Conservation (phyloP, 1,139 yeast genomes). For the Suhomyces yuchorum region DNA sequence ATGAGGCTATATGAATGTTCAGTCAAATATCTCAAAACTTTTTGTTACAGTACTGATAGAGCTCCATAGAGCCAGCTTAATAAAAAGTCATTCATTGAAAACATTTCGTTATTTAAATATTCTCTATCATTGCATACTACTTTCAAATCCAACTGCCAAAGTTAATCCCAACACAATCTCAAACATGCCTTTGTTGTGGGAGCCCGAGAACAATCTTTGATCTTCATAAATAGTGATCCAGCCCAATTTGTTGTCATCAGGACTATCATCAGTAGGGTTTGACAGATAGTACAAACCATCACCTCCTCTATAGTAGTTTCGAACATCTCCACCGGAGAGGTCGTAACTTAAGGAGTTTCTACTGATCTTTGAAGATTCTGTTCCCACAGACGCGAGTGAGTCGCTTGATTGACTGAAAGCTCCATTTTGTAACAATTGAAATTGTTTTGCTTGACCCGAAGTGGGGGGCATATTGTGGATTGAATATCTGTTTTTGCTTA, state of each 20-base stretch:
- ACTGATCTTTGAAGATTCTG: constrained; percentile 6
- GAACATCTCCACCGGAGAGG: constrained; percentile 33
- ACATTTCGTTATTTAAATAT: neutral
- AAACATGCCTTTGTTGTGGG: constrained; percentile 46
- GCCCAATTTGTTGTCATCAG: constrained; percentile 60
- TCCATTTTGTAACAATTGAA: constrained; percentile 8
- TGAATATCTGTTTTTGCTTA: constrained; percentile 20
- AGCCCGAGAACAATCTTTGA: constrained; percentile 23
- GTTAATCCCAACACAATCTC: constrained; percentile 56
- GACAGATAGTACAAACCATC: constrained; percentile 53
- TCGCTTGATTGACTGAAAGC: constrained; percentile 8
- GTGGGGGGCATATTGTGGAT: constrained; percentile 1
- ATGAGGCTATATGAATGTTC: too few species aligned
- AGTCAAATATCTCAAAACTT: too few species aligned
- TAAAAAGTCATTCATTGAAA: neutral
- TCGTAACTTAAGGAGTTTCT: constrained; percentile 18
- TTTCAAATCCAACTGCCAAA: constrained; percentile 55
- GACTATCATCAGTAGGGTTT: constrained; percentile 59
- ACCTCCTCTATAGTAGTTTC: constrained; percentile 49
- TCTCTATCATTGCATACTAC: constrained; percentile 12
- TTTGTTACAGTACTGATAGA: too few species aligned
- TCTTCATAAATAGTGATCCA: constrained; percentile 66
- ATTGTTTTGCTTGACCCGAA: constrained; percentile 1
- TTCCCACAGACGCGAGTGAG: constrained; percentile 6
- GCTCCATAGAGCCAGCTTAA: too few species aligned